Evolutionary conservation across 192 early-diverging fungal species (phyloP).

Genomic region (Coemansia javaensis): DNA sequence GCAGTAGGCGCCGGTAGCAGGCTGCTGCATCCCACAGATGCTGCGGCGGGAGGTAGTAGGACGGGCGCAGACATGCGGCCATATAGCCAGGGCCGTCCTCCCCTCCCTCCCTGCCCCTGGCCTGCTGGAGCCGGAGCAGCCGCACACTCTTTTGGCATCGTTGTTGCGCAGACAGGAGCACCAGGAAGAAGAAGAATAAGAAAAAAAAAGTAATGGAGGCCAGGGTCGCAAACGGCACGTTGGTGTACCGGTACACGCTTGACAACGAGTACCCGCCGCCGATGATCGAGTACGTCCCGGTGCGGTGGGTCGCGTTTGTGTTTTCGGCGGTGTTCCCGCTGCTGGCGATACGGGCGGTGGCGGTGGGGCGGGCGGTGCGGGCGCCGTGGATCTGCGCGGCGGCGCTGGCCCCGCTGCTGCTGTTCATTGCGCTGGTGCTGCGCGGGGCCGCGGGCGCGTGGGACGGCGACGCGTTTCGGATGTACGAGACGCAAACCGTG

Average conservation of each 20-base stretch:
- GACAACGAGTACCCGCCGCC: slow-evolving; percentile 45
- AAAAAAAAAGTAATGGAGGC: too few relatives aligned
- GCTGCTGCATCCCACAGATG: too few relatives aligned
- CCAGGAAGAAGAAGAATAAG: too few relatives aligned
- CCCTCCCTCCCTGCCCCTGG: too few relatives aligned
- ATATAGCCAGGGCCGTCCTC: too few relatives aligned
- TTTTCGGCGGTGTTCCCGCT: slow-evolving; percentile 31
- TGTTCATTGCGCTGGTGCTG: slow-evolving; percentile 35
- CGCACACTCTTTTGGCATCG: too few relatives aligned
- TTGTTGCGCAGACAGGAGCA: too few relatives aligned
- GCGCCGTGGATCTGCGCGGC: slow-evolving; percentile 28
- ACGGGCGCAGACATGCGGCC: too few relatives aligned
- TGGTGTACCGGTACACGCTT: slow-evolving; percentile 42
- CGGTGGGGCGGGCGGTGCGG: slow-evolving; percentile 13
- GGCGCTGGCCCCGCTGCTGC: slow-evolving; percentile 19
- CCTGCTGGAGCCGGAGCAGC: too few relatives aligned
- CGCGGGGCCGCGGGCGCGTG: slow-evolving; percentile 33
- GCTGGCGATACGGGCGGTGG: slow-evolving; percentile 21
- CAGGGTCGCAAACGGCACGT: slow-evolving; percentile 14
- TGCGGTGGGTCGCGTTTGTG: slow-evolving; percentile 43
- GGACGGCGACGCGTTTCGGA: slow-evolving; percentile 31
- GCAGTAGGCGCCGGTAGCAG: too few relatives aligned
- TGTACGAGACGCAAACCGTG: slow-evolving; percentile 37
- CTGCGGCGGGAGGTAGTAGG: too few relatives aligned
- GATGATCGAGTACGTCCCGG: slow-evolving; percentile 36